These are phyloP conservation scores for Haplographium delicatum DNA, from an alignment of 495 filamentous ascomycete genomes.

Conservation along the genomic window DNA sequence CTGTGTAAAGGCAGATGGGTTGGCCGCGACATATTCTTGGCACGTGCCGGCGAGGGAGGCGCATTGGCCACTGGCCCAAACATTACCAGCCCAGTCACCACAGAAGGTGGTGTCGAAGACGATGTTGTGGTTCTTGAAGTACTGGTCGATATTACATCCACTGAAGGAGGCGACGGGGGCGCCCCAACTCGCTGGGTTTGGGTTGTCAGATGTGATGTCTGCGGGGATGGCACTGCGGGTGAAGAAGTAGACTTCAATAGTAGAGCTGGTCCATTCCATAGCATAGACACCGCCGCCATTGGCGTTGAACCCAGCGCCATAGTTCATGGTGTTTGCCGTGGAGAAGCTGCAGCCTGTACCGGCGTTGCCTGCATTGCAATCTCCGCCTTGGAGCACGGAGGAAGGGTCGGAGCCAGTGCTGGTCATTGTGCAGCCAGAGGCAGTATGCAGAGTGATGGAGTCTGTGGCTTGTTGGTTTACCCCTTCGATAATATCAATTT, in stretches of 20 bases:
- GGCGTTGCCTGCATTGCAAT: conserved; percentile 52
- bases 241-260: conserved; percentile 77
- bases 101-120: conserved; percentile 84
- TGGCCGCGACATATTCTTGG: conserved; percentile 57
- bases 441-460: conserved; percentile 71
- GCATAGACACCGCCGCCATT: conserved; percentile 73
- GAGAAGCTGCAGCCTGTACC: conserved; percentile 43
- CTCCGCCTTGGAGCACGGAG: conserved; percentile 35
- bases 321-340: conserved; percentile 45
- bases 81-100: conserved; percentile 79
- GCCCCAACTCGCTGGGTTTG: conserved; percentile 62
- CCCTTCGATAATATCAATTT: conserved; percentile 91
- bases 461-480: conserved; percentile 64
- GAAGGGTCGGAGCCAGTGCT: conserved; percentile 44
- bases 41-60: conserved; percentile 45
- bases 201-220: conserved; percentile 50
- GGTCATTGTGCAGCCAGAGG: conserved; percentile 52
- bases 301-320: conserved; percentile 68
- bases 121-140: conserved; percentile 69
- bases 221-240: conserved; percentile 49
- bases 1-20: conserved; percentile 54
- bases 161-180: conserved; percentile 59
- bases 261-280: conserved; percentile 62
- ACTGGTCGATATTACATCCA: conserved; percentile 56
- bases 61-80: conserved; percentile 41